Evolutionary conservation across 2,329 filamentous ascomycete species (phyloP), one percentile per base, ranked within the genome.

Genomic region (Botrytis squamosa): DNA sequence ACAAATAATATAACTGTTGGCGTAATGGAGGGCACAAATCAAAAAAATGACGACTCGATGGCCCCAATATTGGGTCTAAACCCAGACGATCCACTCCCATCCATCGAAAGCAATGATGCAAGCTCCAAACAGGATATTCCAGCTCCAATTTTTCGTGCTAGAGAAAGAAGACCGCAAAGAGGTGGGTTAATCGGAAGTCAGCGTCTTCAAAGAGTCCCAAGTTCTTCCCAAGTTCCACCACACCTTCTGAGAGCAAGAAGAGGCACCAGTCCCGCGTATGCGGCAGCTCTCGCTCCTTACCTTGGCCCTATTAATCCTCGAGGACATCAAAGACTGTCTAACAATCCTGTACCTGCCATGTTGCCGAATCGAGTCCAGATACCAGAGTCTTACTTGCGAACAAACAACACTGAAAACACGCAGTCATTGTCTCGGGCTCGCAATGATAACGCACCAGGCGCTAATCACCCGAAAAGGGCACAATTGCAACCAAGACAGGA

Each of bases 91-190:
- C 65, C 65, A 29, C 9, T 68, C 1, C 16, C 18, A 1, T 68
- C 36, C 2, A 57, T 57, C 16, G 65, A 68, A 14, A 14, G 49
- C 20, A 68, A 18, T 16, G 8, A 67, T 1, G 5, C 44, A 40
- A 4, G 9, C n/a, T 57, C 18, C 3, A 25, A 10, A 9, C 25
- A 42, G 4, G 4, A 14, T 29, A 0, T 9, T 3, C 0, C 22
- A 4, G 1, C 65, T 42, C 4, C 16, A 40, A 2, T 16, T 0
- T 2, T 33, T 57, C 46, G 9, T 9, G 14, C 14, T 25, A 42
- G 36, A 68, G 46, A 57, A 42, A n/a, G 49, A 22, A 22, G 4
- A 7, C 65, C 40, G 6, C 36, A 55, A 8, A 36, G 49, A 8
- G 22, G 65, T 57, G 65, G 65, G 5, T 16, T 40, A 10, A 22